phyloP scores from a whole-genome alignment of 331 rosid species.

The Acacia concinna region DNA sequence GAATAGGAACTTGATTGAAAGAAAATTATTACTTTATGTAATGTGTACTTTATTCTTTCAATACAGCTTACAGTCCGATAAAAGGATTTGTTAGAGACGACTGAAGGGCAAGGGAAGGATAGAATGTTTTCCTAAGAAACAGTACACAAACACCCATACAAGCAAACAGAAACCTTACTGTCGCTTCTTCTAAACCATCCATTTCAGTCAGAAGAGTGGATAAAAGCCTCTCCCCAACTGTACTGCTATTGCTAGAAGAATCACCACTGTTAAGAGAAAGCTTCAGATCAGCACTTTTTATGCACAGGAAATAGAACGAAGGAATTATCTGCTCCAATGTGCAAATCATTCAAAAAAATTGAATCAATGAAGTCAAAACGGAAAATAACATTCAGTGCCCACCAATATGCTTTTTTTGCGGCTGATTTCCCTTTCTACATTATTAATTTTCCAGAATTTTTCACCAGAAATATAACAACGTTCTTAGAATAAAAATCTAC shows the following conservation, averaged over 20 bases:
- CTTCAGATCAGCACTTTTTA: background rate
- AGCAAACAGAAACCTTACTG: constrained; percentile 43
- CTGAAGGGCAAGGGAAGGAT: background rate
- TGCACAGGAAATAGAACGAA: constrained; percentile 16
- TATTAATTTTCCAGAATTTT: background rate
- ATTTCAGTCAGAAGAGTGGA: constrained; percentile 91
- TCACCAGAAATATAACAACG: background rate
- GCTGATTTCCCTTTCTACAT: background rate
- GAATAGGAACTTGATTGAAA: constrained; percentile 1
- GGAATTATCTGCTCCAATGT: background rate
- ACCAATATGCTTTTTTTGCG: background rate
- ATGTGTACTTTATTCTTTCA: constrained; percentile 6
- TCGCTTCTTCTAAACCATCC: constrained; percentile 96
- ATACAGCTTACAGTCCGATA: background rate
- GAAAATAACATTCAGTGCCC: background rate
- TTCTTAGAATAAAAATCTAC: background rate
- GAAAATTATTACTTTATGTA: background rate
- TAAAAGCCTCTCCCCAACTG: constrained; percentile 89
- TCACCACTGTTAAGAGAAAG: constrained; percentile 61
- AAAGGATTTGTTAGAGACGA: constrained; percentile 1
- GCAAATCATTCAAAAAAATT: background rate
- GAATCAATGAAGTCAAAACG: constrained; percentile 5
- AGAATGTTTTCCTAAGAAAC: constrained; percentile 7
- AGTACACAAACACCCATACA: background rate
- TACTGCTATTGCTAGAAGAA: constrained; percentile 59